Conservation (phyloP, 805 yeast genomes). For the Candida dajiaensis region DNA sequence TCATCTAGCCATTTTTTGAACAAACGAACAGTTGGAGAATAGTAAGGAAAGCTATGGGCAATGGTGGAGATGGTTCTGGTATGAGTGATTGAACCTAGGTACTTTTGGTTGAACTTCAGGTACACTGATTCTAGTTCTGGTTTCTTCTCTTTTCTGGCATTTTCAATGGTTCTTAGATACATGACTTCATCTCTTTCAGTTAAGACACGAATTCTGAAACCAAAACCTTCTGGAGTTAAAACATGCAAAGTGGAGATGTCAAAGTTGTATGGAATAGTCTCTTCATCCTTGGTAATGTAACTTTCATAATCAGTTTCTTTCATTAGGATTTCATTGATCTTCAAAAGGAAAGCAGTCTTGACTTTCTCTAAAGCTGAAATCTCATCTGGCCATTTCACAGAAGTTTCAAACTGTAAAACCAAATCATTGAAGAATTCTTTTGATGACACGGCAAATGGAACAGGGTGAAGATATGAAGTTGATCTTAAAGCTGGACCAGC, state of each 20-base stretch:
- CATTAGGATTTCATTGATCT: conserved; percentile 45
- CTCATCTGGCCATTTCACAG: conserved; percentile 96
- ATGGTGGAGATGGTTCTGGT: conserved; percentile 71
- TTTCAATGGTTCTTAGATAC: conserved; percentile 65
- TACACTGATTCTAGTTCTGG: conserved; percentile 55
- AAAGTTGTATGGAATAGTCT: conserved; percentile 56
- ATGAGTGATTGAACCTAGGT: conserved; percentile 68
- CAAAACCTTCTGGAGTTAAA: conserved; percentile 85
- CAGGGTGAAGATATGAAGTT: conserved; percentile 73
- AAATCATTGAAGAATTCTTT: conserved; percentile 80
- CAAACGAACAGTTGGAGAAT: conserved; percentile 74
- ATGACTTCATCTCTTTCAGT: conserved; percentile 81
- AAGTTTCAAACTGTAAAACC: conserved; percentile 80
- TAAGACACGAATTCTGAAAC: conserved; percentile 68
- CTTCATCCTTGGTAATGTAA: conserved; percentile 58
- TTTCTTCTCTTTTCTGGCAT: conserved; percentile 54
- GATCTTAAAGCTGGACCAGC: conserved; percentile 70
- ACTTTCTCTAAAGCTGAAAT: conserved; percentile 77
- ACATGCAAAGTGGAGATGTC: conserved; percentile 55
- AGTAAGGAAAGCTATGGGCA: conserved; percentile 64
- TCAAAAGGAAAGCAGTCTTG: conserved; percentile 82
- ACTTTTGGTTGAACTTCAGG: conserved; percentile 56
- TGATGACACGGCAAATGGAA: conserved; percentile 68
- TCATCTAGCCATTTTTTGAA: conserved; percentile 88
- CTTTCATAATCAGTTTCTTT: conserved; percentile 50